Evolutionary conservation across 2,329 filamentous ascomycete species (phyloP).

Genomic region (Talaromyces albobiverticillius): DNA sequence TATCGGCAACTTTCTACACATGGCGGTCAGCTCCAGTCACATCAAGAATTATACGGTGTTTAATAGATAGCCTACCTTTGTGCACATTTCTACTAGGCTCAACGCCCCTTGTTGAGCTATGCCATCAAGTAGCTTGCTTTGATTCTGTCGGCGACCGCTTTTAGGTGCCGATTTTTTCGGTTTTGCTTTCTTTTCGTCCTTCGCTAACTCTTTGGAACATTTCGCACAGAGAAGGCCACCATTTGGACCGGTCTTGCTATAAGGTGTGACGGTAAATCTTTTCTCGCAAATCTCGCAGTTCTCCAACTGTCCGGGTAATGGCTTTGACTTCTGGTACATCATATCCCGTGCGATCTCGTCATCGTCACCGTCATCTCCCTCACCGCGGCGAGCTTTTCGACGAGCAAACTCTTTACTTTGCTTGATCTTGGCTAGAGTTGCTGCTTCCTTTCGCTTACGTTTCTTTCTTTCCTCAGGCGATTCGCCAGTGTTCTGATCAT

Average conservation of each 20-base stretch:
- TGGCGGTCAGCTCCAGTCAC: slow-evolving; percentile 18
- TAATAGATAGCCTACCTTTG: slow-evolving; percentile 43
- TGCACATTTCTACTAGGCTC: slow-evolving; percentile 54
- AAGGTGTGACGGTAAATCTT: slow-evolving; percentile 88
- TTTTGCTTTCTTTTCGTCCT: slow-evolving; percentile 59
- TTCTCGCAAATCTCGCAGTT: slow-evolving; percentile 84
- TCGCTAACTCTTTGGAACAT: slow-evolving; percentile 72
- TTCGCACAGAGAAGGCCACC: slow-evolving; percentile 81
- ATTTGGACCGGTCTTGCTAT: slow-evolving; percentile 76
- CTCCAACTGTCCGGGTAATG: slow-evolving; percentile 78
- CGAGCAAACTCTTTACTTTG: slow-evolving; percentile 50
- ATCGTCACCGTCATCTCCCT: slow-evolving; percentile 45
- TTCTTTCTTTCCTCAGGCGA: slow-evolving; percentile 50
- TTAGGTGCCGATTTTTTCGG: slow-evolving; percentile 55
- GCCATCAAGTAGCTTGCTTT: slow-evolving; percentile 83
- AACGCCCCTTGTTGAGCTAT: slow-evolving; percentile 43
- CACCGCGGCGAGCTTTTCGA: slow-evolving; percentile 41
- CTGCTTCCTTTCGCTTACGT: slow-evolving; percentile 54
- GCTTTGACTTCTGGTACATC: slow-evolving; percentile 55
- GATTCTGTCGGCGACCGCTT: slow-evolving; percentile 67
- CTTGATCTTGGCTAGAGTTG: slow-evolving; percentile 44
- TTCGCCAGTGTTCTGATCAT: slow-evolving; percentile 37
- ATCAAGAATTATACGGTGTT: not conserved
- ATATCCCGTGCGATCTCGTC: slow-evolving; percentile 49
- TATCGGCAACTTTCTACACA: slow-evolving; percentile 56